phyloP scores from a whole-genome alignment of 2,329 filamentous ascomycete species.

The Fusarium denticulatum region DNA sequence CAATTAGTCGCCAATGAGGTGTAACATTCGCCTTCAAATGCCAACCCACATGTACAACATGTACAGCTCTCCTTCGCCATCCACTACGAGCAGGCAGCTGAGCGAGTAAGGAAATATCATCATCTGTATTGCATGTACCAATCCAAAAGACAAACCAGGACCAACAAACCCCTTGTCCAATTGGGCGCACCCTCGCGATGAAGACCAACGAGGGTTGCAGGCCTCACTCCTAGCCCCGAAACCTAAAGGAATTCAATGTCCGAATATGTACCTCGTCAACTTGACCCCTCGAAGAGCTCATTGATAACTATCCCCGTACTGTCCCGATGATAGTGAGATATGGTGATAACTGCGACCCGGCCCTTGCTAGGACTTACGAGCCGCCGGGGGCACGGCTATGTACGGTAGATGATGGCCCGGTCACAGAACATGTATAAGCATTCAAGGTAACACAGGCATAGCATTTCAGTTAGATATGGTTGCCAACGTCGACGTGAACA shows the following conservation, averaged over 20 bases:
- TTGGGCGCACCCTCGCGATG: constrained; percentile 6
- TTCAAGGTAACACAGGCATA: neutral
- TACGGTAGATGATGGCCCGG: constrained; percentile 23
- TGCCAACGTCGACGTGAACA: neutral
- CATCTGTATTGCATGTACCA: neutral
- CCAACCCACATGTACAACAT: constrained; percentile 1
- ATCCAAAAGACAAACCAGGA: neutral
- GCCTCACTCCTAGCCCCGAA: constrained; percentile 7
- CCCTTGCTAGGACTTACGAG: neutral
- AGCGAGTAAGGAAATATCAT: constrained; percentile 10
- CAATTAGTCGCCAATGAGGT: constrained; percentile 26
- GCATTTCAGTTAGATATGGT: neutral
- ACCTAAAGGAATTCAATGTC: constrained; percentile 37
- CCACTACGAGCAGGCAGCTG: neutral
- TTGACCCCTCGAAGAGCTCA: neutral
- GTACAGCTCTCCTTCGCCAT: constrained; percentile 9
- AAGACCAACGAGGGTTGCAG: constrained; percentile 10
- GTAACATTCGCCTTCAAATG: neutral
- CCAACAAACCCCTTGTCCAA: neutral
- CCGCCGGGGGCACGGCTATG: constrained; percentile 13
- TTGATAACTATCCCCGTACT: constrained; percentile 26
- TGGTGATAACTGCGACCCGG: constrained; percentile 5
- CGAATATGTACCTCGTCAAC: neutral
- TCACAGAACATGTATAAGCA: neutral
- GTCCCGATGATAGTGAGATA: constrained; percentile 24